Percentiles rank a stretch among this genome's conserved stretches.
Conservation (phyloP, 164 flowering plant genomes). For the Macadamia integrifolia region DNA sequence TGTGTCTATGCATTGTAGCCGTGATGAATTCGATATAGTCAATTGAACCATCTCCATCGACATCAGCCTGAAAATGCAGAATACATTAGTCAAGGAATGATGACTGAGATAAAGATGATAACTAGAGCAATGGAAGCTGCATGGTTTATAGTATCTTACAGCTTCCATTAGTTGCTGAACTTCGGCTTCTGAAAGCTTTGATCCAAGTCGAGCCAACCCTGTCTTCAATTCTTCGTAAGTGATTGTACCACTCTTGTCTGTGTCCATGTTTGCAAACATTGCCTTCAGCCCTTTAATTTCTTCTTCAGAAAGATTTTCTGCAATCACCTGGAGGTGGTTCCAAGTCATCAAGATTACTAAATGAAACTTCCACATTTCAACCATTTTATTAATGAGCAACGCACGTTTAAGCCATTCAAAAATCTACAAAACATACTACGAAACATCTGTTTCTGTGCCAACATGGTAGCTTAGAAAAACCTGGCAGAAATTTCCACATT, state of each 20-base stretch:
- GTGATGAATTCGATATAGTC: constrained; percentile 90
- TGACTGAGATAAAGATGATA: not conserved
- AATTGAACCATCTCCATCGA: constrained; percentile 85
- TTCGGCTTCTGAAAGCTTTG: constrained; percentile 81
- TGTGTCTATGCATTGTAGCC: constrained; percentile 91
- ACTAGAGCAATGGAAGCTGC: not conserved
- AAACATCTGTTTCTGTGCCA: no score
- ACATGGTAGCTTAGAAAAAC: no score
- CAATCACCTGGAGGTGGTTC: constrained; percentile 54
- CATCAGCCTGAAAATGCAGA: constrained; percentile 70
- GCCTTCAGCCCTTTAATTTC: constrained; percentile 88
- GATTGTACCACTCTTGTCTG: constrained; percentile 84
- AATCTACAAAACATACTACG: no score
- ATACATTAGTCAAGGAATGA: not conserved
- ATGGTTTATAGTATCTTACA: constrained; percentile 36
- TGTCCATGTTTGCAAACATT: constrained; percentile 87
- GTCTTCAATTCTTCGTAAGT: constrained; percentile 82
- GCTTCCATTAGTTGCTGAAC: constrained; percentile 94
- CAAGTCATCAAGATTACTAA: not conserved
- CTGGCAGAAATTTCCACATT: not conserved
- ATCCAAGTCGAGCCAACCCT: constrained; percentile 84
- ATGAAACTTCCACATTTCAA: not conserved
- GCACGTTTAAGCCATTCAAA: no score
- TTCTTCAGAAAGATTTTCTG: constrained; percentile 79
- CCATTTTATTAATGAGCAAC: no score